Base-by-base conservation (phyloP, 257 asterid species). In the Solanum medicagineum region DNA sequence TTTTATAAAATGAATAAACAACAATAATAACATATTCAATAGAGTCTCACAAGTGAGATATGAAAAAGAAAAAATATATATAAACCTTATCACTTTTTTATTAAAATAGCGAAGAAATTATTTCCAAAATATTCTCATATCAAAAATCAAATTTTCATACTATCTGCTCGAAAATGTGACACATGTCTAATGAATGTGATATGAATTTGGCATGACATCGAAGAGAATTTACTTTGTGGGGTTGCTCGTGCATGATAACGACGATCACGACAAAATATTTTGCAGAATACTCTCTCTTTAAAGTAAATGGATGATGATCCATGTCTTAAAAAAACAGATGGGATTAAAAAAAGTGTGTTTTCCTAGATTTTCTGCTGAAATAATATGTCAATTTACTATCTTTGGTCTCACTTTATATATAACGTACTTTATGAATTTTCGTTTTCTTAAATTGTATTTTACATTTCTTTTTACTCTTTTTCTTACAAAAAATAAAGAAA, bases 11-110 rank as follows among this genome's bases (percentile, higher is more conserved):
- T 36, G 6, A 7, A 36, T 36, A 36, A 36, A 4, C 3, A 29
- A 32, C 4, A 32, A 32, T 0, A 32, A 32, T 32, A 32, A 0
- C 3, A 32, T 32, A 32, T 32, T 32, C 36, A 32, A 4, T 32
- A 4, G 36, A 32, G 36, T 32, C 4, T 32, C 36, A 32, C 36
- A 32, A 32, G 36, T 32, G 4, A 32, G 3, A 32, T 32, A 3
- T 3, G 0, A 32, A 32, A 32, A 32, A 32, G 36, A 0, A 32
- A 32, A 32, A 32, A 32, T 32, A 0, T 0, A 32, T 32, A 32
- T 4, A 32, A 0, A 32, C 4, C 3, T 32, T 2, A 32, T 0
- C 36, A 32, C 4, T 0, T 2, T 0, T 32, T 32, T 0, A 32
- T 32, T 0, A 2, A 29, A 2, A 3, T 32, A 32, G 1, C 36